Conservation (phyloP, 225 moss, liverwort and hornwort genomes). For the Takakia lepidozioides region DNA sequence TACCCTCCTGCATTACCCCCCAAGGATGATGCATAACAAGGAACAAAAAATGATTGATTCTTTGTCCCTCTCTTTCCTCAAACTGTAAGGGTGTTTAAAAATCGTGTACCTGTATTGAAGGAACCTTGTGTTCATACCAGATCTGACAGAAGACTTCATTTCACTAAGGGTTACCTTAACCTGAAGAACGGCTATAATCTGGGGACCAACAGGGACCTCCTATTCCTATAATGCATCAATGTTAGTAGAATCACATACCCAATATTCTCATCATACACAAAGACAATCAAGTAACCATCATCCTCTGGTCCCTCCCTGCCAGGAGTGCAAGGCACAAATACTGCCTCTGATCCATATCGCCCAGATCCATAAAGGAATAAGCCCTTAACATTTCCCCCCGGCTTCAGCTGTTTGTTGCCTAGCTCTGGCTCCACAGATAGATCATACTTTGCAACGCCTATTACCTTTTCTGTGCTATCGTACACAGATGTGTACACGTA, state of each 20-base stretch:
- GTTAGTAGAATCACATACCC: slow-evolving; percentile 40
- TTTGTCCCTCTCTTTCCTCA: no score
- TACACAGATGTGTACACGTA: slow-evolving; percentile 41
- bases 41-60: no score
- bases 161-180: no score
- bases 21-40: no score
- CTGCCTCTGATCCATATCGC: slow-evolving; percentile 53
- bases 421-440: slow-evolving; percentile 36
- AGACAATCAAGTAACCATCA: slow-evolving; percentile 73
- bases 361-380: slow-evolving; percentile 37
- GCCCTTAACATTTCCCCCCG: slow-evolving; percentile 57
- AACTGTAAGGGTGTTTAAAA: no score
- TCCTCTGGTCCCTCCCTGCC: slow-evolving; percentile 57
- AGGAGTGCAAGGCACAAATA: slow-evolving; percentile 52
- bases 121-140: no score
- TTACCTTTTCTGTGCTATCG: slow-evolving; percentile 10
- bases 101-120: no score
- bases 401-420: slow-evolving; percentile 20
- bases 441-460: slow-evolving; percentile 62
- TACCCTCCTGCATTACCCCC: no score
- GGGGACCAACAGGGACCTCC: no score
- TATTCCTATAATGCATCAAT: no score
- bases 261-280: slow-evolving; percentile 53
- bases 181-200: no score
- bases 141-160: no score